Evolutionary conservation across 345 rosid genomes (phyloP).

Genomic region (Alliaria petiolata): DNA sequence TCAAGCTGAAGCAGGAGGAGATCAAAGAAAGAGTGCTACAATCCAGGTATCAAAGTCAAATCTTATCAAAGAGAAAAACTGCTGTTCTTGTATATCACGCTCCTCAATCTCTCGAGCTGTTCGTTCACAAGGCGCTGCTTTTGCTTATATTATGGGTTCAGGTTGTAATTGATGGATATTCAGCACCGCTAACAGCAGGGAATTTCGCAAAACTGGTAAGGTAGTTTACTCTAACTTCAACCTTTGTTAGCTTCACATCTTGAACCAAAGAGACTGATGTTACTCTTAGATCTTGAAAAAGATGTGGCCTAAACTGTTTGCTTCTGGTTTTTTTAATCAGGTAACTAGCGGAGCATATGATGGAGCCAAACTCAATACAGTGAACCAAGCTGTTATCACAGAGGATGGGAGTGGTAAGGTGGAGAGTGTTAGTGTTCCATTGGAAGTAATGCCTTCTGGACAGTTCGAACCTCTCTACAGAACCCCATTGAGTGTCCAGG

Average conservation of each 20-base stretch:
- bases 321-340: conserved; percentile 27
- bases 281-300: neutral
- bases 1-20: conserved; percentile 79
- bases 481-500: conserved; percentile 75
- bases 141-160: conserved; percentile 31
- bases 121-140: neutral
- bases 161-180: conserved; percentile 85
- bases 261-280: neutral
- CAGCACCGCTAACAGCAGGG: conserved; percentile 88
- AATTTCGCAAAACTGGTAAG: conserved; percentile 94
- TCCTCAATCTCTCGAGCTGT: neutral
- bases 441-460: conserved; percentile 87
- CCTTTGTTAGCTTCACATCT: conserved; percentile 17
- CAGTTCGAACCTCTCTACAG: conserved; percentile 93
- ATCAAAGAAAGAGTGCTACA: conserved; percentile 60
- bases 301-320: neutral
- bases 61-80: neutral
- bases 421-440: conserved; percentile 57
- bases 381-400: conserved; percentile 71
- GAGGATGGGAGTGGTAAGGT: conserved; percentile 52
- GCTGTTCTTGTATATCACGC: neutral
- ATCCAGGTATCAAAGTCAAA: conserved; percentile 51
- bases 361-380: conserved; percentile 55
- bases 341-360: conserved; percentile 78
- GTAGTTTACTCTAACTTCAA: conserved; percentile 51